These are phyloP conservation scores for Papiliotrema terrestris DNA, from an alignment of 1,284 basidiomycete genomes.

Conservation along the genomic window DNA sequence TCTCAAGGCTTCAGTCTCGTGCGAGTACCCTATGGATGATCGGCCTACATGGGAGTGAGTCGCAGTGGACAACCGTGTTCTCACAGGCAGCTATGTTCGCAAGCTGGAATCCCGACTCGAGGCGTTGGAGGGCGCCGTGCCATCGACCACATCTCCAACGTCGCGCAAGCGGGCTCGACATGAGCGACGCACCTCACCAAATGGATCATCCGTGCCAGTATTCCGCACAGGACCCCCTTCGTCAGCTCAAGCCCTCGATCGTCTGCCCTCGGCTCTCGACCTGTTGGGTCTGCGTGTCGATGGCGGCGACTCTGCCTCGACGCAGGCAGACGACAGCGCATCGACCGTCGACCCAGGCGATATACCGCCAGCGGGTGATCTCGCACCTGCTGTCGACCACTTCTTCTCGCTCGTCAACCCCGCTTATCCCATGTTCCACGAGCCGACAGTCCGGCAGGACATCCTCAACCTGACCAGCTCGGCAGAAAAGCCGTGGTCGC, in stretches of 20 bases:
- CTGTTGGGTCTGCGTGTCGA: not conserved
- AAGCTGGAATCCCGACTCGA: not conserved
- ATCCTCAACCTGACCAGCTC: not conserved
- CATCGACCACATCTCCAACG: not conserved
- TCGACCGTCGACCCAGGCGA: not conserved
- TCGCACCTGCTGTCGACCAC: not conserved
- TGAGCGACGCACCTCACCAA: not conserved
- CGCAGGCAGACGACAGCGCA: not conserved
- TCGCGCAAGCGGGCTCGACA: not conserved
- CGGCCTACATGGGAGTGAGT: not conserved
- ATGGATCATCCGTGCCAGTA: not conserved
- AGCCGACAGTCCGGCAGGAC: not conserved
- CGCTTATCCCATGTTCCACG: not conserved
- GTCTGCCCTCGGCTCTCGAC: not conserved
- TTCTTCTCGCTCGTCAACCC: not conserved
- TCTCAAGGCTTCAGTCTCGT: not conserved
- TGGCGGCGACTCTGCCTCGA: not conserved
- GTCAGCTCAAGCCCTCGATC: not conserved
- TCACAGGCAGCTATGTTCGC: not conserved
- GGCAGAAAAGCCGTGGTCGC: not conserved
- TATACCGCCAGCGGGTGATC: not conserved
- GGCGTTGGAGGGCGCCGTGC: not conserved
- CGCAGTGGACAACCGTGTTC: not conserved
- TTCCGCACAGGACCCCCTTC: not conserved
- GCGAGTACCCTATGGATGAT: not conserved